These are phyloP conservation scores for Capsicum pubescens DNA, from an alignment of 257 asterid genomes.

Conservation along the genomic window DNA sequence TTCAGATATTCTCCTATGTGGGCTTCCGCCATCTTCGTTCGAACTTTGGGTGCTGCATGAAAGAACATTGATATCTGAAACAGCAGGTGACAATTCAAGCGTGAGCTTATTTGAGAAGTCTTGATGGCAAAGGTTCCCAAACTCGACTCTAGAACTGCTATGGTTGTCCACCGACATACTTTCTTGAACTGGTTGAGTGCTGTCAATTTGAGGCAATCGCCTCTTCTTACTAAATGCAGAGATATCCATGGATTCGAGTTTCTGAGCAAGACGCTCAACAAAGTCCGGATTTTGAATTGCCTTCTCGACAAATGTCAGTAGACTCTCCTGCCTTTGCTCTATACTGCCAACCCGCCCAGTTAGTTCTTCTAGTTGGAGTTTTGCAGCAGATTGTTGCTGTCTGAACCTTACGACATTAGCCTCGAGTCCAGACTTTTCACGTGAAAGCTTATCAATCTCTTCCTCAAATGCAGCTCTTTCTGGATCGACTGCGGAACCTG, in stretches of 20 bases:
- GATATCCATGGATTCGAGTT: slow-evolving; percentile 83
- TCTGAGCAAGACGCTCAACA: slow-evolving; percentile 65
- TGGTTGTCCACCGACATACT: slow-evolving; percentile 55
- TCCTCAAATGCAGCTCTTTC: slow-evolving; percentile 88
- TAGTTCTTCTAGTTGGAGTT: slow-evolving; percentile 62
- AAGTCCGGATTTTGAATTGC: slow-evolving; percentile 71
- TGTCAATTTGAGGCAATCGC: slow-evolving; percentile 69
- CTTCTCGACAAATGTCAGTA: slow-evolving; percentile 61
- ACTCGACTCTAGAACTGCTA: slow-evolving; percentile 57
- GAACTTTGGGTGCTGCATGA: slow-evolving; percentile 90
- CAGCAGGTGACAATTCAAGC: slow-evolving; percentile 76
- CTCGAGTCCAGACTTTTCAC: slow-evolving; percentile 72
- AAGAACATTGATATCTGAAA: slow-evolving; percentile 70
- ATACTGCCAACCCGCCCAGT: slow-evolving; percentile 58
- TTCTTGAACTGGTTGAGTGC: slow-evolving; percentile 53
- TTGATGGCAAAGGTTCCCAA: slow-evolving; percentile 47
- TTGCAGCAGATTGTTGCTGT: slow-evolving; percentile 70
- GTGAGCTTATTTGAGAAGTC: slow-evolving; percentile 73
- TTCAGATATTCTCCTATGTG: slow-evolving; percentile 52
- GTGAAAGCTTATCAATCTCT: slow-evolving; percentile 82
- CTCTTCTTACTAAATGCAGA: slow-evolving; percentile 82
- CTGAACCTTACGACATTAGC: slow-evolving; percentile 50
- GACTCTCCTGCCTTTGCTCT: slow-evolving; percentile 74
- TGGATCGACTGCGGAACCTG: slow-evolving; percentile 63
- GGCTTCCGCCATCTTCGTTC: slow-evolving; percentile 68